A percentile compares a stretch with the other conserved stretches of the same genome.
Conservation (phyloP, 805 yeast genomes). For the Candida easanensis region DNA sequence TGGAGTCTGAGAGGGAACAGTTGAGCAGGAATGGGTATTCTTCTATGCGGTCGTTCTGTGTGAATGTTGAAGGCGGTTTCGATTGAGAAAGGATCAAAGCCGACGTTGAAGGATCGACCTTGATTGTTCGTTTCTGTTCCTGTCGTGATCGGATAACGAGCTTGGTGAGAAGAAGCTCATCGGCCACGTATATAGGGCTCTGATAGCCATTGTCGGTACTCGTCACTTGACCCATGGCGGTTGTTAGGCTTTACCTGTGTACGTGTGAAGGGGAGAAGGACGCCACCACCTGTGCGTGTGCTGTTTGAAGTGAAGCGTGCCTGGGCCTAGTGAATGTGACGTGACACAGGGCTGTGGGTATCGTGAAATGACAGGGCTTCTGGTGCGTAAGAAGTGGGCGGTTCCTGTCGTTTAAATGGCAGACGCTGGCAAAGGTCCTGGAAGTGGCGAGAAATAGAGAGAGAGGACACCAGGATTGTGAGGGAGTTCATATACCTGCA, state of each 20-base stretch:
- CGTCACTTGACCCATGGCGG: conserved; percentile 12
- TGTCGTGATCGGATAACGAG: conserved; percentile 2
- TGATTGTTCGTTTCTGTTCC: conserved; percentile 1
- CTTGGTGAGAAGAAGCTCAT: conserved; percentile 3
- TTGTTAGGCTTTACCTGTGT: neutral
- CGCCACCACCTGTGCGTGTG: neutral
- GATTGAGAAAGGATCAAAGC: conserved; percentile 3
- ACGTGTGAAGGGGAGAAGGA: neutral
- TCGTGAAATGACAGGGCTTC: neutral
- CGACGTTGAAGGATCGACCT: neutral
- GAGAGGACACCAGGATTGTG: neutral
- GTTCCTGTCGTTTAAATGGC: too few species aligned
- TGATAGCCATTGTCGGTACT: conserved; percentile 3
- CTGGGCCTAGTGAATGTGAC: neutral
- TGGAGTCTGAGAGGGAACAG: conserved; percentile 8
- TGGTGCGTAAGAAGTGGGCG: neutral
- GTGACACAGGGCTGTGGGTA: too few species aligned
- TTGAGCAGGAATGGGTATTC: conserved; percentile 11
- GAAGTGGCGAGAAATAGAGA: neutral
- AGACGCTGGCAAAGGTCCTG: too few species aligned
- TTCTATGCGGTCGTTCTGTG: conserved; percentile 8
- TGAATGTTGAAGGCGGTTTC: conserved; percentile 12
- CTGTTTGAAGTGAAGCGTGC: neutral
- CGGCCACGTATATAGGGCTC: conserved; percentile 1
- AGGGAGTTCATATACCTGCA: neutral